Percentiles rank a stretch among this genome's conserved stretches.
Conservation (phyloP, 768 basidiomycete genomes). For the Mrakia blollopis region DNA sequence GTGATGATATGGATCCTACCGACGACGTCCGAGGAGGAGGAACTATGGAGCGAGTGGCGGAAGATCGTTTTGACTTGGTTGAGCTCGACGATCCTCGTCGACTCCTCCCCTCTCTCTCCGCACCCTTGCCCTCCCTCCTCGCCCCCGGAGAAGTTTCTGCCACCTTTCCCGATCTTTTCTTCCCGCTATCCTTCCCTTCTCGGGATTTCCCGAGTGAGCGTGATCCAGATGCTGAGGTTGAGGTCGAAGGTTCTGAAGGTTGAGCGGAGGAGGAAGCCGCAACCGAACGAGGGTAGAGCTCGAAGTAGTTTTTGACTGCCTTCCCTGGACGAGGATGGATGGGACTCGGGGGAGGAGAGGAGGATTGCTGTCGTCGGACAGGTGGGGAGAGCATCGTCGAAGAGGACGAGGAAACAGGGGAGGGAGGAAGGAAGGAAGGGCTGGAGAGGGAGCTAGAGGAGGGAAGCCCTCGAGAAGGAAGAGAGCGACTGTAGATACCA, state of each 20-base stretch:
- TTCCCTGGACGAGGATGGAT: not conserved
- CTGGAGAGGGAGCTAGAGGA: not conserved
- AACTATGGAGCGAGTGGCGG: not conserved
- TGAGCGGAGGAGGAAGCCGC: not conserved
- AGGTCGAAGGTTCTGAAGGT: not conserved
- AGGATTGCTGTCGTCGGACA: not conserved
- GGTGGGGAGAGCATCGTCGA: not conserved
- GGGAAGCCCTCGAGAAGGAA: too few species aligned
- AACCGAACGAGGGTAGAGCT: not conserved
- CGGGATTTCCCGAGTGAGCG: not conserved
- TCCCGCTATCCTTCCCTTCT: not conserved
- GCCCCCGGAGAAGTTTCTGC: not conserved
- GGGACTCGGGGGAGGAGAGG: not conserved
- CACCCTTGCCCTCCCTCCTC: not conserved
- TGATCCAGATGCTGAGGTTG: not conserved
- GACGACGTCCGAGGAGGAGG: slow-evolving; percentile 1
- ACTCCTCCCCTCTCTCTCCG: not conserved
- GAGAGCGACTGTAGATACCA: too few species aligned
- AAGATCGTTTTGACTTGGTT: not conserved
- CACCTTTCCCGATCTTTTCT: not conserved
- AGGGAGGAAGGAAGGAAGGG: too few species aligned
- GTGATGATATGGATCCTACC: not conserved
- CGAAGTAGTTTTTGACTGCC: slow-evolving; percentile 5
- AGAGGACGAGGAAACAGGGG: not conserved
- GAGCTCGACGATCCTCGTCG: slow-evolving; percentile 1